Evolutionary conservation across 106 monocot species (phyloP).

Genomic region (Dioscorea zingiberensis): DNA sequence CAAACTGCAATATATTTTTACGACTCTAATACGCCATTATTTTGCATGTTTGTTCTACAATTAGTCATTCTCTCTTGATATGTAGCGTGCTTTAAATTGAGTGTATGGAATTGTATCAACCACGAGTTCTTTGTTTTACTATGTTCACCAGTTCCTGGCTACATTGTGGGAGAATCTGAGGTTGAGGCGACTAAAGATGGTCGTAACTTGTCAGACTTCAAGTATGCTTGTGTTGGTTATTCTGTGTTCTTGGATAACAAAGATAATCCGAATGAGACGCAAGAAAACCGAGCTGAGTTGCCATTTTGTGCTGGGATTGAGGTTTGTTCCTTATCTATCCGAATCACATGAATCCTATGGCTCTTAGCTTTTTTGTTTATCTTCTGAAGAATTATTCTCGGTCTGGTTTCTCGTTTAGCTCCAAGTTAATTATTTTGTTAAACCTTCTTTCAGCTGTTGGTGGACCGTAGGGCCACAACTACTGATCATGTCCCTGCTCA

Average conservation of each 20-base stretch:
- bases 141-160: constrained; percentile 29
- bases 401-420: not conserved
- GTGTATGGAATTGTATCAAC: not conserved
- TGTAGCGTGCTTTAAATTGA: not conserved
- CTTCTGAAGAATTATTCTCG: not conserved
- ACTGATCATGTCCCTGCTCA: constrained; percentile 22
- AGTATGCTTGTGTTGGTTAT: constrained; percentile 51
- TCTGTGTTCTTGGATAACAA: constrained; percentile 40
- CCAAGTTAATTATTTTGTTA: not conserved
- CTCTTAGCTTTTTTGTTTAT: not conserved
- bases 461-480: constrained; percentile 29
- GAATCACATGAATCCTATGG: not conserved
- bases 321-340: constrained; percentile 13
- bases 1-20: not conserved
- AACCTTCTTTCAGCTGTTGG: constrained; percentile 27
- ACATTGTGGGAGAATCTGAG: constrained; percentile 45
- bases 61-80: not conserved
- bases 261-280: constrained; percentile 20
- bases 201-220: constrained; percentile 29
- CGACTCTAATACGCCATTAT: not conserved
- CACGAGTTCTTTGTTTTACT: not conserved
- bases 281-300: constrained; percentile 33
- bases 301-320: constrained; percentile 56
- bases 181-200: constrained; percentile 38
- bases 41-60: not conserved